Percentiles rank a stretch among this genome's conserved stretches.
phyloP scores from a whole-genome alignment of 768 basidiomycete species.

The Russula sp. region DNA sequence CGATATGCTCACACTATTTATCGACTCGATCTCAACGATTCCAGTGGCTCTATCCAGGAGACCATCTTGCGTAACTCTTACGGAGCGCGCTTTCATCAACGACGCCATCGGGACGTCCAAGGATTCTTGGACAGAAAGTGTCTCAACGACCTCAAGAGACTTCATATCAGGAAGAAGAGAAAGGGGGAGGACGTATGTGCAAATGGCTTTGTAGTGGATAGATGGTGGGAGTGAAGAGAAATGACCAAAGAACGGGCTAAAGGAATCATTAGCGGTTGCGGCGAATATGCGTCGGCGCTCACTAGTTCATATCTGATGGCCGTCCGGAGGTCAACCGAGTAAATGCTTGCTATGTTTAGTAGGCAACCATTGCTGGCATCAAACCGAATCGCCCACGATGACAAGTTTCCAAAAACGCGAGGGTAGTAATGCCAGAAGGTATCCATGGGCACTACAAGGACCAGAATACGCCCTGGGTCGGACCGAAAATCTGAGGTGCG shows the following conservation, averaged over 20 bases:
- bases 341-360: not conserved
- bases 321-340: not conserved
- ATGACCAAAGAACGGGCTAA: not conserved
- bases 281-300: not conserved
- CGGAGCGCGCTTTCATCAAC: not conserved
- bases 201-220: not conserved
- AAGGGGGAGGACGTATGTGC: not conserved
- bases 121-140: not conserved
- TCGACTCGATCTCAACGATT: not conserved
- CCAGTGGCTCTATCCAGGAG: not conserved
- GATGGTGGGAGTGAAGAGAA: not conserved
- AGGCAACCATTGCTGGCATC: not conserved
- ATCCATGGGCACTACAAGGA: too few relatives aligned
- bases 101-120: not conserved
- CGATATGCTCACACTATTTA: not conserved
- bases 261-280: not conserved
- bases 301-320: not conserved
- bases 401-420: not conserved
- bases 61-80: not conserved
- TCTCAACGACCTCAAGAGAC: not conserved
- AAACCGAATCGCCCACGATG: too few relatives aligned
- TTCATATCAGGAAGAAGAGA: not conserved
- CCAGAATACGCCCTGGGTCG: not conserved
- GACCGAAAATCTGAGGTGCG: not conserved
- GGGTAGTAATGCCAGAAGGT: not conserved